Evolutionary conservation across 129 eudicot genomes (phyloP).

Genomic region (Flaveria robusta): DNA sequence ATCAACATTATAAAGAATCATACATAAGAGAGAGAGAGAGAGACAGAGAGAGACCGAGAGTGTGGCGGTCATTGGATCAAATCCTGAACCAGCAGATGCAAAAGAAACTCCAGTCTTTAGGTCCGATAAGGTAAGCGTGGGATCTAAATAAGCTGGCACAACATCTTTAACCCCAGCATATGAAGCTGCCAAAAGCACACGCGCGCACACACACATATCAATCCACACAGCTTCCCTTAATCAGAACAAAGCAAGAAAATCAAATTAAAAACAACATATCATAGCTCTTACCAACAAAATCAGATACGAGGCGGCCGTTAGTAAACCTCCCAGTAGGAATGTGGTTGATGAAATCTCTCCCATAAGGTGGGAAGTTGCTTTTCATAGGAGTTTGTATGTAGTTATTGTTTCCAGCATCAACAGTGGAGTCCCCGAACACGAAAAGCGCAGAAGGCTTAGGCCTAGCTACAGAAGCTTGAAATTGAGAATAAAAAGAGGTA

Average conservation of each 20-base stretch:
- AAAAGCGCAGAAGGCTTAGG: slow-evolving; percentile 33
- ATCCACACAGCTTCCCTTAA: neutral
- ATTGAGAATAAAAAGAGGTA: slow-evolving; percentile 7
- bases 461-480: slow-evolving; percentile 6
- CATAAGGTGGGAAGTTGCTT: slow-evolving; percentile 53
- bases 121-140: slow-evolving; percentile 60
- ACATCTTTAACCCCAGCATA: slow-evolving; percentile 56
- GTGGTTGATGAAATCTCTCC: slow-evolving; percentile 47
- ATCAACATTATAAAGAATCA: no score
- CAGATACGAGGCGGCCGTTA: slow-evolving; percentile 50
- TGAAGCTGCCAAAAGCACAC: slow-evolving; percentile 41
- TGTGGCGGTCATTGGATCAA: slow-evolving; percentile 60
- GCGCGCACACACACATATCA: neutral
- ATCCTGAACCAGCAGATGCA: slow-evolving; percentile 80
- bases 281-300: slow-evolving; percentile 38
- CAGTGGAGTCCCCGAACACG: slow-evolving; percentile 52
- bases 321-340: slow-evolving; percentile 51
- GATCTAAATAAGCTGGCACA: slow-evolving; percentile 79
- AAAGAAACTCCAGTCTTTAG: slow-evolving; percentile 73
- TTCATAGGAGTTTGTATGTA: slow-evolving; percentile 36
- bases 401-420: slow-evolving; percentile 49
- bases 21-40: neutral
- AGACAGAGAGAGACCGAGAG: slow-evolving; percentile 47
- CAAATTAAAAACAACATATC: neutral
- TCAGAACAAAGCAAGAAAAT: neutral